These are phyloP conservation scores for Stenogyne calaminthoides DNA, from an alignment of 305 asterid species.

Conservation along the genomic window DNA sequence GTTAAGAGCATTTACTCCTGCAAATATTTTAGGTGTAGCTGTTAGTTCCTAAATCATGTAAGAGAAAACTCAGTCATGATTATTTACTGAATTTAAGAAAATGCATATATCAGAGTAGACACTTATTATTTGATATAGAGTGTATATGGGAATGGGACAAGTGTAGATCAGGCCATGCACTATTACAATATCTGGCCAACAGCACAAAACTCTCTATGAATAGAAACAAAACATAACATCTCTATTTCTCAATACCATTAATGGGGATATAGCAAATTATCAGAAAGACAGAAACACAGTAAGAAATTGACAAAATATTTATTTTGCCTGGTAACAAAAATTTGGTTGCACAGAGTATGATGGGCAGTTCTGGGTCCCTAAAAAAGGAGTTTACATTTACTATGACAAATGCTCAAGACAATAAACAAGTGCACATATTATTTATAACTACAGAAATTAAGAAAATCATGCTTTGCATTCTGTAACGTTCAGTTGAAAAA, in stretches of 20 bases:
- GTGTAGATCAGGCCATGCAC: background rate
- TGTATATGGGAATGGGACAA: background rate
- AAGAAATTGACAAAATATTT: constrained; percentile 9
- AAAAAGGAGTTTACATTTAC: background rate
- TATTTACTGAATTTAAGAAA: background rate
- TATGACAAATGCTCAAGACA: background rate
- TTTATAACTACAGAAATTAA: constrained; percentile 6
- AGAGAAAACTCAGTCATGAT: background rate
- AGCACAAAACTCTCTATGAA: background rate
- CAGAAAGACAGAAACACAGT: background rate
- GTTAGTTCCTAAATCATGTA: background rate
- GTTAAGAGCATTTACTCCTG: constrained; percentile 81
- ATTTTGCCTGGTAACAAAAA: background rate
- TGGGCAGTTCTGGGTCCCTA: background rate
- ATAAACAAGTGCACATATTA: background rate
- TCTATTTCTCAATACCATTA: constrained; percentile 6
- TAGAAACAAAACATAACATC: background rate
- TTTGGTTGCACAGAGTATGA: background rate
- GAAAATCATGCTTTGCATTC: background rate
- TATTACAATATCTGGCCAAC: background rate
- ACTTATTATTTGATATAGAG: background rate
- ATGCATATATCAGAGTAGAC: background rate
- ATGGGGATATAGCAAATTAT: background rate
- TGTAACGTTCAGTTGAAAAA: background rate
- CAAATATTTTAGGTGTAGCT: constrained; percentile 24